Evolutionary conservation across 2,329 filamentous ascomycete genomes (phyloP).

Genomic region (Lecanicillium sp.): DNA sequence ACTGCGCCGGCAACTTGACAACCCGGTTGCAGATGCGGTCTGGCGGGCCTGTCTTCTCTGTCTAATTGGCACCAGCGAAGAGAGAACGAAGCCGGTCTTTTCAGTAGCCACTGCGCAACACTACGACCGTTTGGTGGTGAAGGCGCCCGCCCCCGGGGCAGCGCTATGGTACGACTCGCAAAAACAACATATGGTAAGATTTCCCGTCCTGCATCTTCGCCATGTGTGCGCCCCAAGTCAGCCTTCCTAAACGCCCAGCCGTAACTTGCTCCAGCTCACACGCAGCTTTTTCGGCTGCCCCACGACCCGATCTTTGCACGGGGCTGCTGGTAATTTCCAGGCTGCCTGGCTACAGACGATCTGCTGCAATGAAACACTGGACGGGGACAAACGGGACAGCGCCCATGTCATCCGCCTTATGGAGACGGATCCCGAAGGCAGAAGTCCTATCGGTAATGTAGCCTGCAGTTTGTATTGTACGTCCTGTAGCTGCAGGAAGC

Average conservation of each 20-base stretch:
- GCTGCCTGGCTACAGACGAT: slow-evolving; percentile 3
- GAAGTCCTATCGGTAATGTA: too few relatives aligned
- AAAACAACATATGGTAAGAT: background rate
- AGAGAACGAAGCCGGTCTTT: too few relatives aligned
- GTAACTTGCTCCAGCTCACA: background rate
- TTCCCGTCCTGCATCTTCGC: background rate
- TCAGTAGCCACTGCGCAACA: background rate
- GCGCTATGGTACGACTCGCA: background rate
- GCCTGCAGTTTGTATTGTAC: too few relatives aligned
- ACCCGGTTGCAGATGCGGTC: too few relatives aligned
- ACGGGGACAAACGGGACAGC: slow-evolving; percentile 4
- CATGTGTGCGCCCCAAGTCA: background rate
- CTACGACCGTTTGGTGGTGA: background rate
- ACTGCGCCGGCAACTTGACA: too few relatives aligned
- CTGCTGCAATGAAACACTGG: slow-evolving; percentile 13
- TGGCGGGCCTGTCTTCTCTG: too few relatives aligned
- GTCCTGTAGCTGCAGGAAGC: too few relatives aligned
- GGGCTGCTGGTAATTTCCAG: background rate
- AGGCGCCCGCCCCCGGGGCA: background rate
- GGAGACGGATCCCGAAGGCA: too few relatives aligned
- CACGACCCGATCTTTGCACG: slow-evolving; percentile 7
- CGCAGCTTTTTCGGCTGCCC: background rate
- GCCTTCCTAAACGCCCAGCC: too few relatives aligned
- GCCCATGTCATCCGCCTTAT: too few relatives aligned
- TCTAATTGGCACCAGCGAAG: too few relatives aligned